Evolutionary conservation across 2,329 filamentous ascomycete species (phyloP), one percentile per base, ranked within the genome.

Genomic region (Thelonectria blattea): DNA sequence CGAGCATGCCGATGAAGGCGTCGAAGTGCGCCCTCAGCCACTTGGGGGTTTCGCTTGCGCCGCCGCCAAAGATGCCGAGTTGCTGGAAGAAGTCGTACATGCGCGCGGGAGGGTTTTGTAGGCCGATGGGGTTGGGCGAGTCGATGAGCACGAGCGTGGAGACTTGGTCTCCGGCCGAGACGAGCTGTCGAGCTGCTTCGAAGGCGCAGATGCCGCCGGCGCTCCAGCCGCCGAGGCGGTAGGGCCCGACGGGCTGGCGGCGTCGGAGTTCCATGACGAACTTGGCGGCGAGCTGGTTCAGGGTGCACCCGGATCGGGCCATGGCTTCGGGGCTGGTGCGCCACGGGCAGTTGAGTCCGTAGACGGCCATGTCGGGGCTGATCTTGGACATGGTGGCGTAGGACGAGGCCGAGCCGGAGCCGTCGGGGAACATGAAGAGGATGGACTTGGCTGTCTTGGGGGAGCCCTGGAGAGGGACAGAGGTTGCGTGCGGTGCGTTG

Each of bases 11-110:
- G 56, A 92, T 88, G 18, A 87, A 87, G 20, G 88, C 85, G 0
- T 85, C 83, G 73, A 92, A 92, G 76, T 93, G 90, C 58, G 87
- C 88, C 2, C 91, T 82, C 15, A 92, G 82, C 90, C 90, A 92
- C n/a, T 83, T 78, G 0, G 90, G 90, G 41, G 89, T 7, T 7
- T 30, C 27, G 5, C 27, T 85, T 88, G n/a, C 79, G 2, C 80
- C 81, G 30, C 83, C 88, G 20, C 89, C 90, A 24, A 92, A 84
- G 2, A 92, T 84, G 56, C 90, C 90, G 55, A 91, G 89, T 49
- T 83, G 81, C 55, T 88, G 88, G 69, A 92, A 91, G 83, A 90
- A 92, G 65, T 87, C 83, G 74, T 91, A 89, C 10, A 92, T 84
- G 72, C 71, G 59, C 12, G 61, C 45, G 2, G 90, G 90, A 1